These are phyloP conservation scores for Sesbania bispinosa DNA, from an alignment of 306 rosid genomes.

Conservation along the genomic window DNA sequence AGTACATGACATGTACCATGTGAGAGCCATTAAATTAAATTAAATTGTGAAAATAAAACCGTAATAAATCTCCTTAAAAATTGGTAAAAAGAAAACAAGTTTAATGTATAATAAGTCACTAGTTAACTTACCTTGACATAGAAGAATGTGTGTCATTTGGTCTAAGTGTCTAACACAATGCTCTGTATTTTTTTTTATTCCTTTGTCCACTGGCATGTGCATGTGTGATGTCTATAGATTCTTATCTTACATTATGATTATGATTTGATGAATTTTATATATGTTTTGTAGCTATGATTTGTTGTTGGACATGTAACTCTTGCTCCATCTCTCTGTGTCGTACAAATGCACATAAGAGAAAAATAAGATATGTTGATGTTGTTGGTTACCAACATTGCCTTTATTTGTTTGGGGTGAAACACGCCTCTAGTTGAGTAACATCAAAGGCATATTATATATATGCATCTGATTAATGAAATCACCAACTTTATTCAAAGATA, in stretches of 20 bases:
- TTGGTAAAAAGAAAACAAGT: background rate
- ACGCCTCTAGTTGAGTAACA: slow-evolving; percentile 27
- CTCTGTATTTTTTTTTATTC: background rate
- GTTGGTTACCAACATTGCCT: slow-evolving; percentile 16
- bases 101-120: background rate
- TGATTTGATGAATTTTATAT: background rate
- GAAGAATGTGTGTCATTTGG: slow-evolving; percentile 34
- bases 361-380: slow-evolving; percentile 2
- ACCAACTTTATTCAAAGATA: slow-evolving; percentile 24
- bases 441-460: slow-evolving; percentile 4
- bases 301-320: background rate
- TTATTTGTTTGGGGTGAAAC: slow-evolving; percentile 5
- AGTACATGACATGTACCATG: slow-evolving; percentile 15
- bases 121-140: background rate
- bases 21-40: too few species aligned
- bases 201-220: background rate
- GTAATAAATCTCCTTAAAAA: background rate
- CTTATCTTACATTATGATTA: background rate
- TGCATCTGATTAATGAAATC: background rate
- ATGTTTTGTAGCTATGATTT: background rate
- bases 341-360: background rate
- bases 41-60: background rate
- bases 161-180: background rate
- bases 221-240: background rate
- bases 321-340: background rate